Base-by-base conservation (phyloP, 2,329 filamentous ascomycete genomes). In the Sporothrix globosa region DNA sequence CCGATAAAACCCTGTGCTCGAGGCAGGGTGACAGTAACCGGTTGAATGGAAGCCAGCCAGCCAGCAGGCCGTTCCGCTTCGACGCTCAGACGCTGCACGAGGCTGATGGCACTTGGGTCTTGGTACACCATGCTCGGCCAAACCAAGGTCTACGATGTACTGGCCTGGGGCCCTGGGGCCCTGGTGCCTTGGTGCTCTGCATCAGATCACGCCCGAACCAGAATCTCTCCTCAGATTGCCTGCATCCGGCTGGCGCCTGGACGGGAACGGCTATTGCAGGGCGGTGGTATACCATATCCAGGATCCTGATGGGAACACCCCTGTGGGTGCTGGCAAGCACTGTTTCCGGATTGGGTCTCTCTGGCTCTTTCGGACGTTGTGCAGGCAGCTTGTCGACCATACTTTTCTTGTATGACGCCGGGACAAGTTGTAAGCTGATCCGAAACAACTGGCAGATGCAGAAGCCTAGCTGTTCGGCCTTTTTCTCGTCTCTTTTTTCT, bases 21-120 rank as follows among this genome's bases (percentile, higher is more conserved):
- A 63, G 39, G 41, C n/a, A 68, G 48, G 41, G 52, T 67, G n/a
- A 56, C 41, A 48, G 67, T 46, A 68, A 58, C 67, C 53, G 67
- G 67, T 60, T 60, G 67, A 68, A 60, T 58, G 41, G 67, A 68
- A 68, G 52, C 21, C 44, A 48, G 53, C 67, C 53, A 54, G 67
- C 67, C 52, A 46, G 66, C 48, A 67, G 65, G n/a, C 66, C 63
- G 53, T 60, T 50, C 67, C 34, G 66, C 52, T 58, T 58, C 34
- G 34, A 34, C 34, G 41, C 41, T 44, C 14, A 58, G 67, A 50
- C 67, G 24, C 67, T 66, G 46, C 53, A 60, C 67, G 67, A 68
- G 67, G 67, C 67, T 68, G 67, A 60, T 68, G 67, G 24, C 53
- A 68, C 67, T 54, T 60, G 66, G 34, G 34, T 58, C 52, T 68